Evolutionary conservation across 2,329 filamentous ascomycete species (phyloP).

Genomic region (Cladosporium sp.): DNA sequence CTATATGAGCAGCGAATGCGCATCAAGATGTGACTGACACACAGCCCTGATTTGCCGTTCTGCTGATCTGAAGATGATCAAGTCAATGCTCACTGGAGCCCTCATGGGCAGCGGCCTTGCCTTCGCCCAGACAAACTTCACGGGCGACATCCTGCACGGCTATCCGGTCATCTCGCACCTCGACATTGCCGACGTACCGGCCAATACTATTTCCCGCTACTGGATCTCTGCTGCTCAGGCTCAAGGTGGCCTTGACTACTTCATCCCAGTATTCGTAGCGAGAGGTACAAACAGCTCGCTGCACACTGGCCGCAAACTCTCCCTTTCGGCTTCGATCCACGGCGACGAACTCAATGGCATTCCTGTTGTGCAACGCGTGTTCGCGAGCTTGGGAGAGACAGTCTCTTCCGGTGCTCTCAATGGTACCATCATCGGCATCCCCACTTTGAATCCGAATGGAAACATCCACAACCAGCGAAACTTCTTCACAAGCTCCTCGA

Average conservation of each 20-base stretch:
- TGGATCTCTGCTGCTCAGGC: slow-evolving; percentile 36
- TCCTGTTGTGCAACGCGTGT: slow-evolving; percentile 34
- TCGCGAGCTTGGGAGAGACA: slow-evolving; percentile 34
- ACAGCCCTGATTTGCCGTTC: too few relatives aligned
- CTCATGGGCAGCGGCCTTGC: slow-evolving; percentile 4
- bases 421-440: slow-evolving; percentile 34
- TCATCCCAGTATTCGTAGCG: slow-evolving; percentile 37
- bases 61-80: slow-evolving; percentile 2
- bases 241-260: slow-evolving; percentile 35
- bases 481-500: slow-evolving; percentile 30
- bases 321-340: slow-evolving; percentile 36
- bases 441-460: slow-evolving; percentile 37
- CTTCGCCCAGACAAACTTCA: slow-evolving; percentile 16
- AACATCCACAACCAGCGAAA: slow-evolving; percentile 38
- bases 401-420: slow-evolving; percentile 25
- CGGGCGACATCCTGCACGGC: slow-evolving; percentile 20
- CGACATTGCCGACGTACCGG: slow-evolving; percentile 34
- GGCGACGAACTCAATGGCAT: slow-evolving; percentile 38
- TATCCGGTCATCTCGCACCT: slow-evolving; percentile 23
- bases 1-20: neutral
- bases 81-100: slow-evolving; percentile 2
- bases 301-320: slow-evolving; percentile 34
- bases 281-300: slow-evolving; percentile 35
- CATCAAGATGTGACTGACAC: neutral
- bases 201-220: slow-evolving; percentile 34